These are phyloP conservation scores for Metroxylon sagu DNA, from an alignment of 176 grass and related monocot species.

Conservation along the genomic window DNA sequence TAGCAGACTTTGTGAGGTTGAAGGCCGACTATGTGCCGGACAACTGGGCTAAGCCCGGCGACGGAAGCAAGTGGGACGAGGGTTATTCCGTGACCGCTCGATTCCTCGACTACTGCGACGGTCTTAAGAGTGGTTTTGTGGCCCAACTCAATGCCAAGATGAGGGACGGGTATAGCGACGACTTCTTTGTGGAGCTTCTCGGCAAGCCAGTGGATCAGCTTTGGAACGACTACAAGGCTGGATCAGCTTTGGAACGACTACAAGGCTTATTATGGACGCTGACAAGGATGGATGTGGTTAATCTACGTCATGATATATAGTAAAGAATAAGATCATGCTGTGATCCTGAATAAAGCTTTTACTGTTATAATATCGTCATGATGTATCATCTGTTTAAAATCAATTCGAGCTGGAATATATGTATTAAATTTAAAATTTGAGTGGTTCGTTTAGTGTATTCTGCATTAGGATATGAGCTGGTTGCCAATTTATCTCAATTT, in stretches of 20 bases:
- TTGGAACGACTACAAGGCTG: constrained; percentile 10
- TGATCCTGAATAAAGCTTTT: too few relatives aligned
- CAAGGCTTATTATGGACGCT: too few relatives aligned
- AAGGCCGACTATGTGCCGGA: constrained; percentile 28
- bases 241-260: constrained; percentile 33
- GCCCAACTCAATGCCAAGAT: constrained; percentile 53
- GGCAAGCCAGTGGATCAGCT: constrained; percentile 42
- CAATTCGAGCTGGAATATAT: too few relatives aligned
- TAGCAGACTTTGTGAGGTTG: constrained; percentile 76
- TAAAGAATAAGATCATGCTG: too few relatives aligned
- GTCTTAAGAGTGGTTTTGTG: constrained; percentile 43
- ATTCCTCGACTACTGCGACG: constrained; percentile 69
- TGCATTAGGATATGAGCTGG: too few relatives aligned
- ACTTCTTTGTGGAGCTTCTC: constrained; percentile 39
- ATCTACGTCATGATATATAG: too few relatives aligned
- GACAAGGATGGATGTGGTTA: too few relatives aligned
- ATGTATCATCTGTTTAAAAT: too few relatives aligned
- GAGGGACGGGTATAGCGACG: constrained; percentile 43
- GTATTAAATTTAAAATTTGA: too few relatives aligned
- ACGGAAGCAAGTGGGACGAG: constrained; percentile 48
- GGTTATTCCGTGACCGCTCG: constrained; percentile 50
- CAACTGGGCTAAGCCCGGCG: constrained; percentile 43
- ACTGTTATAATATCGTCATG: too few relatives aligned
- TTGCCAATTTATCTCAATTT: too few relatives aligned
- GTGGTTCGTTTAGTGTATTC: too few relatives aligned